Percentiles rank a stretch among this genome's conserved stretches.
phyloP scores from a whole-genome alignment of 2,329 filamentous ascomycete species.

The Xylariaceae sp. region DNA sequence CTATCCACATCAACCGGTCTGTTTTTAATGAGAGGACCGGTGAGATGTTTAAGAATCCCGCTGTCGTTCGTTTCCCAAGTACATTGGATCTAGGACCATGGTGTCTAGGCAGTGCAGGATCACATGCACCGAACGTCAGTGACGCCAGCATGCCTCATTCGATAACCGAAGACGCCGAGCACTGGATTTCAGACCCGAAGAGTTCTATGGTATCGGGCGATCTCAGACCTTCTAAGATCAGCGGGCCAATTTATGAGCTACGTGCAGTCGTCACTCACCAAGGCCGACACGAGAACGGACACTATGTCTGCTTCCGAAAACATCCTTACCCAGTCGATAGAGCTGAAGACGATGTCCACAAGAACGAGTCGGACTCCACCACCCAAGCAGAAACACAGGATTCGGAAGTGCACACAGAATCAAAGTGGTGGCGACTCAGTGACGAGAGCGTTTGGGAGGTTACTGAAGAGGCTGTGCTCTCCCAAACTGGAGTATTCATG shows the following conservation, averaged over 20 bases:
- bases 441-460: slow-evolving; percentile 78
- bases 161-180: slow-evolving; percentile 32
- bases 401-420: slow-evolving; percentile 28
- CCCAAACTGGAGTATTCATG: slow-evolving; percentile 87
- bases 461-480: slow-evolving; percentile 66
- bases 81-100: slow-evolving; percentile 73
- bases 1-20: slow-evolving; percentile 85
- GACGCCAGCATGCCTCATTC: slow-evolving; percentile 23
- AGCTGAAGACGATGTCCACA: not conserved
- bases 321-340: slow-evolving; percentile 41
- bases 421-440: slow-evolving; percentile 85
- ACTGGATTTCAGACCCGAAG: slow-evolving; percentile 64
- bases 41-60: slow-evolving; percentile 75
- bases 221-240: slow-evolving; percentile 44
- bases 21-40: slow-evolving; percentile 83
- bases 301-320: slow-evolving; percentile 87
- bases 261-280: slow-evolving; percentile 83
- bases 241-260: slow-evolving; percentile 65
- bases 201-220: slow-evolving; percentile 67
- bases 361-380: slow-evolving; percentile 2
- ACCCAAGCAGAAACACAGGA: slow-evolving; percentile 17
- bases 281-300: slow-evolving; percentile 88
- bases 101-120: slow-evolving; percentile 63
- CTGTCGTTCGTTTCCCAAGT: slow-evolving; percentile 70
- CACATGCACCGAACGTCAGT: slow-evolving; percentile 9